Evolutionary conservation across 257 asterid genomes (phyloP).

Genomic region (Capsicum baccatum): DNA sequence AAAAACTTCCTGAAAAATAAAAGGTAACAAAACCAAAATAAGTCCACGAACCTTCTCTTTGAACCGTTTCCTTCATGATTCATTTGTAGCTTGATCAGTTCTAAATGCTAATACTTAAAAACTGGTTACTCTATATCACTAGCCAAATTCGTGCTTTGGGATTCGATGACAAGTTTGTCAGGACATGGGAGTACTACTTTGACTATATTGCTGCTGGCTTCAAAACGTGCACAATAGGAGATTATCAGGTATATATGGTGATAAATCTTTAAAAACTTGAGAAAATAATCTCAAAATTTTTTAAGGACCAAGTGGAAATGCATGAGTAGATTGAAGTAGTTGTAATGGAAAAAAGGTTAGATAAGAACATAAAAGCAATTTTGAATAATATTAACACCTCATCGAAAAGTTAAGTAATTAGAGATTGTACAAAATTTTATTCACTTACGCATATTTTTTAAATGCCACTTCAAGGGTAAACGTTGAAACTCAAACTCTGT

Average conservation of each 20-base stretch:
- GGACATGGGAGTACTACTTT: conserved; percentile 11
- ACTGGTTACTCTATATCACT: background rate
- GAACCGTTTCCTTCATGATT: too few species aligned
- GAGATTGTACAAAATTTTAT: too few species aligned
- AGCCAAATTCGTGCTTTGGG: background rate
- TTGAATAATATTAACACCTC: too few species aligned
- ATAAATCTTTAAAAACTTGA: background rate
- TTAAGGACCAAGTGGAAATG: too few species aligned
- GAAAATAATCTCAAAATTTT: too few species aligned
- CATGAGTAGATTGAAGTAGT: too few species aligned
- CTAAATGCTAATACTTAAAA: background rate
- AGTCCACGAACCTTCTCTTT: background rate
- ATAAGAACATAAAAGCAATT: too few species aligned
- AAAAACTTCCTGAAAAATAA: conserved; percentile 63
- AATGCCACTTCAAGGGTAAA: too few species aligned
- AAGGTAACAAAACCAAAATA: conserved; percentile 46
- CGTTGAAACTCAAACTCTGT: too few species aligned
- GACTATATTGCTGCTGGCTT: conserved; percentile 29
- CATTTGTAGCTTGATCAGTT: background rate
- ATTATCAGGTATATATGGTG: conserved; percentile 63
- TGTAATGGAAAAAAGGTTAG: too few species aligned
- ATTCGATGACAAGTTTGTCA: conserved; percentile 8
- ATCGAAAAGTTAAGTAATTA: too few species aligned
- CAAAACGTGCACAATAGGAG: conserved; percentile 71
- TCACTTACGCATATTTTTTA: too few species aligned